Conservation (phyloP, 805 yeast species). For the Candida yuanshanica region DNA sequence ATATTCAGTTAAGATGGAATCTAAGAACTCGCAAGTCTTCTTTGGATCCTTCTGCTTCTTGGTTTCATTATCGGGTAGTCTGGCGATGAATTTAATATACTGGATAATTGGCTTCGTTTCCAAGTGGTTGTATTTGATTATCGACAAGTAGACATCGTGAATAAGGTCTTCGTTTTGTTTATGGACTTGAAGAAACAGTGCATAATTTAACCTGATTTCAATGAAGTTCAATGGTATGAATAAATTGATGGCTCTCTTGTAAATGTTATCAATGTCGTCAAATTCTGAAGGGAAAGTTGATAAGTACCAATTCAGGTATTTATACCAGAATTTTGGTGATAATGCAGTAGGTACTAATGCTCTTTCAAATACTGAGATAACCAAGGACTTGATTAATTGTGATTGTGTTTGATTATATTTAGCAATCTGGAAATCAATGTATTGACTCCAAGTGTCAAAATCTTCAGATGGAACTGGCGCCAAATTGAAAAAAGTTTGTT, state of each 20-base stretch:
- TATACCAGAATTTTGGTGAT: constrained; percentile 60
- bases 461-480: constrained; percentile 38
- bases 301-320: constrained; percentile 52
- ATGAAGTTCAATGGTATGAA: constrained; percentile 26
- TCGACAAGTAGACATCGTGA: constrained; percentile 17
- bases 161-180: constrained; percentile 10
- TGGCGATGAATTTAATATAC: constrained; percentile 18
- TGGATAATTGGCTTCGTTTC: constrained; percentile 16
- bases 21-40: constrained; percentile 21
- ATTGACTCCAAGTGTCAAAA: constrained; percentile 51
- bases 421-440: constrained; percentile 49
- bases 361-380: constrained; percentile 58
- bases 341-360: constrained; percentile 64
- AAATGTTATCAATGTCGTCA: constrained; percentile 36
- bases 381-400: constrained; percentile 18
- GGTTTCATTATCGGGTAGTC: not conserved
- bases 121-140: constrained; percentile 8
- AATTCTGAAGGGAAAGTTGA: constrained; percentile 22
- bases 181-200: constrained; percentile 15
- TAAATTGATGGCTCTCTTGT: constrained; percentile 44
- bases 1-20: constrained; percentile 17
- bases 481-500: constrained; percentile 53
- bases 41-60: constrained; percentile 11
- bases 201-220: constrained; percentile 19
- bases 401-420: constrained; percentile 22